Conservation (phyloP, 2,329 filamentous ascomycete species). For the Cladobotryum protrusum region DNA sequence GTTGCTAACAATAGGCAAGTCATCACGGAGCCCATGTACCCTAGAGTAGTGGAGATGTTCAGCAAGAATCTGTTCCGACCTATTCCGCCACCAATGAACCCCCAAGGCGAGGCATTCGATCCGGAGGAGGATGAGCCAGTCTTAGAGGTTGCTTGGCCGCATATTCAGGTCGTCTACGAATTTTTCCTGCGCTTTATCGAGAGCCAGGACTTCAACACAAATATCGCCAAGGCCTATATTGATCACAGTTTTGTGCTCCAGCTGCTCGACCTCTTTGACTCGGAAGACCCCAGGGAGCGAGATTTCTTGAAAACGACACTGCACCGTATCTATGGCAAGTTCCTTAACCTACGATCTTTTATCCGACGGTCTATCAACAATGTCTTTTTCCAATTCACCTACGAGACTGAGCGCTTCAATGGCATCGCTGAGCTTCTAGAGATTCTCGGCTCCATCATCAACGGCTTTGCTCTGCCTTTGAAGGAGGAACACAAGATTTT, state of each 20-base stretch:
- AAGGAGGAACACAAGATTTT: conserved; percentile 99
- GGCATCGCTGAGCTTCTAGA: conserved; percentile 95
- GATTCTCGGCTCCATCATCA: conserved; percentile 97
- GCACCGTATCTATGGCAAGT: conserved; percentile 98
- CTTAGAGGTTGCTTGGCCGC: conserved; percentile 95
- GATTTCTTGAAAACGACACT: conserved; percentile 98
- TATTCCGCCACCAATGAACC: conserved; percentile 94
- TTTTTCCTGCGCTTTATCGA: conserved; percentile 99
- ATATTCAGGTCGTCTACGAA: conserved; percentile 98
- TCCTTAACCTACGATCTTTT: conserved; percentile 93
- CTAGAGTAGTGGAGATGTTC: conserved; percentile 97
- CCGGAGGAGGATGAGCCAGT: conserved; percentile 98
- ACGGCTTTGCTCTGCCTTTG: conserved; percentile 90
- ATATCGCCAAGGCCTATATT: conserved; percentile 98
- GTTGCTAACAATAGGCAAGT: conserved; percentile 98
- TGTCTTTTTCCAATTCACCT: conserved; percentile 99
- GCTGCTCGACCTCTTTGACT: conserved; percentile 96
- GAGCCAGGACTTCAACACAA: conserved; percentile 99
- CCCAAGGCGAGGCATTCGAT: conserved; percentile 96
- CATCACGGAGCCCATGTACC: conserved; percentile 98
- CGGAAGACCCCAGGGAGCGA: conserved; percentile 90
- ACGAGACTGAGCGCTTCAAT: conserved; percentile 97
- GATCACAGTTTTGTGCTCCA: conserved; percentile 96
- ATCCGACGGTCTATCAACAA: conserved; percentile 99
- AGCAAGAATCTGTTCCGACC: conserved; percentile 97